Percentiles rank a stretch among this genome's conserved stretches.
Evolutionary conservation across 495 filamentous ascomycete species (phyloP).

Genomic region (Neurospora africana): DNA sequence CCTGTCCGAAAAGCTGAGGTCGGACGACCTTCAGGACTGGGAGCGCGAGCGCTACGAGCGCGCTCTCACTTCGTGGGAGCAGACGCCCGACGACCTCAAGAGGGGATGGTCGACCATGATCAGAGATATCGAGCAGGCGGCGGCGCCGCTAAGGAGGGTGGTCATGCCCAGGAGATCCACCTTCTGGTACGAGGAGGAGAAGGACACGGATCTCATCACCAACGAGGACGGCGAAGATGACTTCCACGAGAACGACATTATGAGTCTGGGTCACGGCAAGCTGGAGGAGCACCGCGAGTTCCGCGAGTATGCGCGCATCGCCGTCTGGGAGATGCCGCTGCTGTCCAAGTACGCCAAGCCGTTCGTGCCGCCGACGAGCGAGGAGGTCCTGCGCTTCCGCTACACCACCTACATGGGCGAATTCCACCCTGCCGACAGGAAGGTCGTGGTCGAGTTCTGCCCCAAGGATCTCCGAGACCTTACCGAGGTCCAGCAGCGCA

Average conservation of each 20-base stretch:
- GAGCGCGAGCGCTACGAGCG: conserved; percentile 2
- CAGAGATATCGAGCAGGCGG: conserved; percentile 1
- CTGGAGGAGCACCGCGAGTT: conserved; percentile 83
- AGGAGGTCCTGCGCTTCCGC: conserved; percentile 73
- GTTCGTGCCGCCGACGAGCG: conserved; percentile 58
- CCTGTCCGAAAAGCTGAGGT: conserved; percentile 1
- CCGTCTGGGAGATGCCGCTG: conserved; percentile 94
- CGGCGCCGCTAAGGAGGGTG: conserved; percentile 3
- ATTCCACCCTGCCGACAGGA: conserved; percentile 77
- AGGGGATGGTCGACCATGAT: neutral
- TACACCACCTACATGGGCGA: conserved; percentile 98
- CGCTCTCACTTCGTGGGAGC: neutral
- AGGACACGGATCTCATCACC: conserved; percentile 30
- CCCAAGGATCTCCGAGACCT: conserved; percentile 53
- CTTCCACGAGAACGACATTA: conserved; percentile 68
- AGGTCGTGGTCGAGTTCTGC: conserved; percentile 86
- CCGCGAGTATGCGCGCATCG: conserved; percentile 75
- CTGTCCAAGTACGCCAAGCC: conserved; percentile 71
- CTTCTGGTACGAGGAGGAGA: conserved; percentile 35
- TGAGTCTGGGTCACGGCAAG: conserved; percentile 68
- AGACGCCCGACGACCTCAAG: conserved; percentile 5
- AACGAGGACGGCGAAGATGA: conserved; percentile 30
- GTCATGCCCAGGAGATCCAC: conserved; percentile 4
- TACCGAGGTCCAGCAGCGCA: conserved; percentile 54
- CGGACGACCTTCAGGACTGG: conserved; percentile 10